A percentile compares a stretch with the other conserved stretches of the same genome.
Evolutionary conservation across 768 basidiomycete species (phyloP).

Genomic region (Boletales sp.): DNA sequence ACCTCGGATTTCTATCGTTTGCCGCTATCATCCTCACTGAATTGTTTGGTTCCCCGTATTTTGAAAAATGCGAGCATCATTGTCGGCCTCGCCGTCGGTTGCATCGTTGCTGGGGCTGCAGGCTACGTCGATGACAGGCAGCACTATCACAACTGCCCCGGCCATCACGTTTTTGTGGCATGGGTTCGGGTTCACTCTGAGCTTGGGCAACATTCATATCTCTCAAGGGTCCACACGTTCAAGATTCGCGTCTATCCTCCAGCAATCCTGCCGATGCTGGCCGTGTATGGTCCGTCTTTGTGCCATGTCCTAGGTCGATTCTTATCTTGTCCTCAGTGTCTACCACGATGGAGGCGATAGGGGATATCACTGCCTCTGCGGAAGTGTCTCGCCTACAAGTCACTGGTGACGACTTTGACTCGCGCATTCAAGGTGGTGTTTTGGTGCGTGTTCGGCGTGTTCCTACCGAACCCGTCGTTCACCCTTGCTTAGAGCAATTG

Average conservation of each 20-base stretch:
- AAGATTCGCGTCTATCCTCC: conserved; percentile 75
- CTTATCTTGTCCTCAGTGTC: conserved; percentile 44
- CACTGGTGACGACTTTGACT: conserved; percentile 73
- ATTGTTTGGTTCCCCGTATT: conserved; percentile 81
- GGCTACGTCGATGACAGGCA: no score
- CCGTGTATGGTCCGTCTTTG: conserved; percentile 46
- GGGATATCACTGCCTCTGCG: conserved; percentile 78
- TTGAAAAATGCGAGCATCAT: conserved; percentile 78
- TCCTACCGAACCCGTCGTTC: not conserved
- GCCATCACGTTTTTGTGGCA: no score
- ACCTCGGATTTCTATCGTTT: conserved; percentile 84
- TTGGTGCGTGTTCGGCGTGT: conserved; percentile 38
- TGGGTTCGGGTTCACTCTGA: not conserved
- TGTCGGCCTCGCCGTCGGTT: conserved; percentile 70
- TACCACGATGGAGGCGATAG: conserved; percentile 79
- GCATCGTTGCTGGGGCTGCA: conserved; percentile 74
- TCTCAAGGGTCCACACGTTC: conserved; percentile 65
- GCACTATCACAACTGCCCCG: no score
- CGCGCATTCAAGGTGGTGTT: conserved; percentile 79
- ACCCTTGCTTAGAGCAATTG: conserved; percentile 56
- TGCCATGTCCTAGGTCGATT: conserved; percentile 1
- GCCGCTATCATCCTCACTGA: conserved; percentile 73
- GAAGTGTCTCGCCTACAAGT: conserved; percentile 79
- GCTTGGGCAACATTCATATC: not conserved
- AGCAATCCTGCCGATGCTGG: conserved; percentile 57